phyloP scores from a whole-genome alignment of 1,284 basidiomycete species.

The Cutaneotrichosporon sp. region DNA sequence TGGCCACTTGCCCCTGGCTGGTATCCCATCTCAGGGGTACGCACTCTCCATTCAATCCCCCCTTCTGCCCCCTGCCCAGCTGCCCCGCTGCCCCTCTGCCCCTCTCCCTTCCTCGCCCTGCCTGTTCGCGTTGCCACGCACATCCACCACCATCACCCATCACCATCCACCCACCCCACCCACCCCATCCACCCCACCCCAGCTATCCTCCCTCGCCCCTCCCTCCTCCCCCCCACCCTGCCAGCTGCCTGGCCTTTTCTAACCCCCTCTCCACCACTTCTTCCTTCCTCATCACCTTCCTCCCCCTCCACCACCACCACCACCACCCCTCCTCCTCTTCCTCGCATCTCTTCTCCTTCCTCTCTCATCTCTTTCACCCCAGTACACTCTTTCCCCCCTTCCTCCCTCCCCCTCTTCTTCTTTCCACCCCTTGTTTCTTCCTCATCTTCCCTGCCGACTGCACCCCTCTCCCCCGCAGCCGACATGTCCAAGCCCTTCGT shows the following conservation, averaged over 20 bases:
- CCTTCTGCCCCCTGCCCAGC: no score
- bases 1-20: no score
- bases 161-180: no score
- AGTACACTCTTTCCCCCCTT: background rate
- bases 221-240: background rate
- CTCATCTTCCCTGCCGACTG: background rate
- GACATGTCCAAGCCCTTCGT: slow-evolving; percentile 46
- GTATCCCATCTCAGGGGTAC: no score
- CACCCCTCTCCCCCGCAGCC: background rate
- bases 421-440: background rate
- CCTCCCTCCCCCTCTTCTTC: background rate
- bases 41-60: no score
- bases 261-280: background rate
- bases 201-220: no score
- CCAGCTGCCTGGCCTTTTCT: no score
- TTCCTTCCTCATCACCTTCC: background rate
- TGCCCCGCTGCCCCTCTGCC: no score
- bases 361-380: background rate
- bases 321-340: background rate
- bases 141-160: no score
- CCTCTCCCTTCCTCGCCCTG: no score
- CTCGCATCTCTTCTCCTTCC: background rate
- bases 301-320: background rate
- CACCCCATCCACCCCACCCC: no score
- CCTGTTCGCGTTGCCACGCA: no score